Conservation (phyloP, 257 asterid genomes). For the Salvia hispanica region DNA sequence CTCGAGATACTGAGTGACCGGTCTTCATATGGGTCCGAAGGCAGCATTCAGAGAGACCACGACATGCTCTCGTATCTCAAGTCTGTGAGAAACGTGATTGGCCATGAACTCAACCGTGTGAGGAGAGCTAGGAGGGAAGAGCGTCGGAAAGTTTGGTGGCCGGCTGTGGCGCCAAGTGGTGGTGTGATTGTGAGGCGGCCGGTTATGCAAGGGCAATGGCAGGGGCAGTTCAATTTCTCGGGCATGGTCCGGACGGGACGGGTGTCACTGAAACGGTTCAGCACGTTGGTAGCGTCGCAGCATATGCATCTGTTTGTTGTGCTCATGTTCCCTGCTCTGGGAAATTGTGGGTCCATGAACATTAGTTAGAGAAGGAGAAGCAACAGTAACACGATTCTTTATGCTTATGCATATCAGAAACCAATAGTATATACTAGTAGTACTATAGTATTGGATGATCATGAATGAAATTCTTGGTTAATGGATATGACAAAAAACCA, state of each 20-base stretch:
- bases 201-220: conserved; percentile 33
- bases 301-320: conserved; percentile 79
- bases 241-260: conserved; percentile 58
- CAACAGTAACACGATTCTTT: too few species aligned
- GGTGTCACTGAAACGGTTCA: conserved; percentile 65
- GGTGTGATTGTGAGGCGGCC: conserved; percentile 42
- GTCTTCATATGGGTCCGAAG: conserved; percentile 80
- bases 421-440: too few species aligned
- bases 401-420: too few species aligned
- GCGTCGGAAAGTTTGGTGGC: conserved; percentile 58
- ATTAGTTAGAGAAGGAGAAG: conserved; percentile 13
- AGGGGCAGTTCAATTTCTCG: conserved; percentile 46
- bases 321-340: conserved; percentile 66
- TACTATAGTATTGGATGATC: too few species aligned
- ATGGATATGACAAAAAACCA: too few species aligned
- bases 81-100: conserved; percentile 50
- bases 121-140: conserved; percentile 51
- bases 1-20: conserved; percentile 85
- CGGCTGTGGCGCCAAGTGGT: conserved; percentile 40
- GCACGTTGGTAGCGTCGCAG: conserved; percentile 64
- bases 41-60: conserved; percentile 79
- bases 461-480: too few species aligned
- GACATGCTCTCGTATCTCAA: conserved; percentile 76
- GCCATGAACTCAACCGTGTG: conserved; percentile 55
- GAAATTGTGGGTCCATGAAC: conserved; percentile 36